Evolutionary conservation across 805 yeast species (phyloP).

Genomic region (Kodamaea kakaduensis): DNA sequence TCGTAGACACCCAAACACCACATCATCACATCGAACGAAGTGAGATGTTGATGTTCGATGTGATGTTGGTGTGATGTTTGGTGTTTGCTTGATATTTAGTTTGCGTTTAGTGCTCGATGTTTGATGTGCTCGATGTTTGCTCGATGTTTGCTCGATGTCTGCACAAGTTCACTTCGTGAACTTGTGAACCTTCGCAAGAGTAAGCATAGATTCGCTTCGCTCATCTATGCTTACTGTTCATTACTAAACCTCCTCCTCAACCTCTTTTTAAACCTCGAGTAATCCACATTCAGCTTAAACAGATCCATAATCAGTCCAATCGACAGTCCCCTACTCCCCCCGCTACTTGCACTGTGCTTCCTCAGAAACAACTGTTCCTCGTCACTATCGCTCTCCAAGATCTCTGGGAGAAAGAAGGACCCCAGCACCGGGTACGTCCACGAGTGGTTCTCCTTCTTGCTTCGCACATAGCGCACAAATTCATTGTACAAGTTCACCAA

Average conservation of each 20-base stretch:
- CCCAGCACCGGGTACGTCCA: slow-evolving; percentile 1
- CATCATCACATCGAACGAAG: too few relatives aligned
- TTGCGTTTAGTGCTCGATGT: too few relatives aligned
- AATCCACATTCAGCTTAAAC: slow-evolving; percentile 22
- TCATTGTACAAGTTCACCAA: slow-evolving; percentile 30
- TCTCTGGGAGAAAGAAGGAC: slow-evolving; percentile 5
- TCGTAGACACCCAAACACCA: too few relatives aligned
- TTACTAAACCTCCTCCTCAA: slow-evolving; percentile 30
- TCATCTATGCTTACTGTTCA: slow-evolving; percentile 14
- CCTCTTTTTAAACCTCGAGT: slow-evolving; percentile 25
- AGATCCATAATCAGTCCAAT: slow-evolving; percentile 30
- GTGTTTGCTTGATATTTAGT: too few relatives aligned
- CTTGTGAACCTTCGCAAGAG: too few relatives aligned
- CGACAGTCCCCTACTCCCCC: slow-evolving; percentile 26
- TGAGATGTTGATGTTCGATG: too few relatives aligned
- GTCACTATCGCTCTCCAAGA: slow-evolving; percentile 8
- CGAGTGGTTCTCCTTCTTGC: background rate
- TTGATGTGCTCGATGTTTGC: too few relatives aligned
- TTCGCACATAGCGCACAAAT: slow-evolving; percentile 19
- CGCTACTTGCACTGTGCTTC: slow-evolving; percentile 9
- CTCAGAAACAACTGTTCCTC: slow-evolving; percentile 5
- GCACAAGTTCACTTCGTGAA: too few relatives aligned
- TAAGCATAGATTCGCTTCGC: too few relatives aligned
- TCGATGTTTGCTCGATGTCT: too few relatives aligned
- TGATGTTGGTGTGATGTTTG: too few relatives aligned